Base-by-base conservation (phyloP, 805 yeast genomes). In the Kodamaea neixiangensis region DNA sequence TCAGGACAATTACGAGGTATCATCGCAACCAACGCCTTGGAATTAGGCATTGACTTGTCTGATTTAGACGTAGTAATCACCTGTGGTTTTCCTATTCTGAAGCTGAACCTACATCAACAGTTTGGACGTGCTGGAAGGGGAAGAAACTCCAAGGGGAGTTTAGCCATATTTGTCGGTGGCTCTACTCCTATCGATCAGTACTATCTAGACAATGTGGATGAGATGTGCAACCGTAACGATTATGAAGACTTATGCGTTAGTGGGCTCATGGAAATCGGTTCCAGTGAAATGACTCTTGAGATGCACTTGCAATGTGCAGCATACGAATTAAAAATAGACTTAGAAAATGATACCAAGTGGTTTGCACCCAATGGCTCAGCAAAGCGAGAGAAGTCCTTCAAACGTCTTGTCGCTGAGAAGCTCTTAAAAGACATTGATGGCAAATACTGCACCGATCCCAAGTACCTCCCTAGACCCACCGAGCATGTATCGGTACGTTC, bases 91-190 rank as follows among this genome's bases (percentile, higher is more conserved):
- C 99, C 99, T 0, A 72, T 83, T 17, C 87, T 96, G 48, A 77
- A 91, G 52, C 85, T 96, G 46, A 90, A 90, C 54, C 81, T 94
- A 63, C 89, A 92, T 59, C 99, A 94, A 68, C 99, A 94, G 63
- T 86, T 94, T 72, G 99, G 99, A 34, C 78, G 99, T 62, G 98
- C 97, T 0, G 99, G 99, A 14, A 77, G 99, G 65, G 82, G 97
- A 56, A 81, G 79, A 47, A 47, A 59, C 33, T 62, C 77, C 7
- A 80, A 80, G 48, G 97, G 94, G 44, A 89, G 97, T 3, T 68
- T 94, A 62, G 93, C 97, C 0, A 71, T 94, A 3, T 82, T 87
- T 48, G 89, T 94, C 10, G 94, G 92, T 1, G 87, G 94, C 34
- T 81, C 83, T 20, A 83, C 85, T 13, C 96, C 97, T 0, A 82